phyloP scores from a whole-genome alignment of 495 filamentous ascomycete genomes.

The Letharia lupina region DNA sequence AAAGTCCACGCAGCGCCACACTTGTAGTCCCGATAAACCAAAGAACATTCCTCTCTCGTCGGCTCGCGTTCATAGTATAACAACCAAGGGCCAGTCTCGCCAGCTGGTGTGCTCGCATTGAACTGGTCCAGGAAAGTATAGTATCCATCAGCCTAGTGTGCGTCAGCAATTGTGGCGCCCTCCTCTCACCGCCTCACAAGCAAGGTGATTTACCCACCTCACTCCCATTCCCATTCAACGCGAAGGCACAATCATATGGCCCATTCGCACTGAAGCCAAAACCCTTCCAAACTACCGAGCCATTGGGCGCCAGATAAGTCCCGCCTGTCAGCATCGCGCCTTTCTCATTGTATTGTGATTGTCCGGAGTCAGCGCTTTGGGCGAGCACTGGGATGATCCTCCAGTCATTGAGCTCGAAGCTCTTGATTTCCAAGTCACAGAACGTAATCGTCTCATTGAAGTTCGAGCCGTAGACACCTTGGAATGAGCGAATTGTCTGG shows the following conservation, averaged over 20 bases:
- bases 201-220: not conserved
- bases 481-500: not conserved
- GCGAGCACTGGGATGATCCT: not conserved
- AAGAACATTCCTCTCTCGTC: slow-evolving; percentile 1
- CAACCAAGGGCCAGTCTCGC: slow-evolving; percentile 1
- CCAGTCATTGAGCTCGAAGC: slow-evolving; percentile 1
- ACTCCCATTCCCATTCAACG: not conserved
- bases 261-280: slow-evolving; percentile 2
- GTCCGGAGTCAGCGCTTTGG: not conserved
- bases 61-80: not conserved
- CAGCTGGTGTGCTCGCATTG: not conserved
- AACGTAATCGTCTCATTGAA: not conserved
- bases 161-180: not conserved
- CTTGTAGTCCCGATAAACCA: slow-evolving; percentile 1
- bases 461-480: not conserved
- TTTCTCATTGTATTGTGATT: not conserved
- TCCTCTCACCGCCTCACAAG: not conserved
- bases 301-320: not conserved
- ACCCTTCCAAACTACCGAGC: not conserved
- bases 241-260: not conserved
- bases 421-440: not conserved
- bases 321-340: slow-evolving; percentile 6
- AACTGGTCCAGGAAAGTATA: not conserved
- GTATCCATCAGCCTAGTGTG: not conserved
- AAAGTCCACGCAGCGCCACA: not conserved